Conservation (phyloP, 2,329 filamentous ascomycete species). For the Ophiostoma sp. region DNA sequence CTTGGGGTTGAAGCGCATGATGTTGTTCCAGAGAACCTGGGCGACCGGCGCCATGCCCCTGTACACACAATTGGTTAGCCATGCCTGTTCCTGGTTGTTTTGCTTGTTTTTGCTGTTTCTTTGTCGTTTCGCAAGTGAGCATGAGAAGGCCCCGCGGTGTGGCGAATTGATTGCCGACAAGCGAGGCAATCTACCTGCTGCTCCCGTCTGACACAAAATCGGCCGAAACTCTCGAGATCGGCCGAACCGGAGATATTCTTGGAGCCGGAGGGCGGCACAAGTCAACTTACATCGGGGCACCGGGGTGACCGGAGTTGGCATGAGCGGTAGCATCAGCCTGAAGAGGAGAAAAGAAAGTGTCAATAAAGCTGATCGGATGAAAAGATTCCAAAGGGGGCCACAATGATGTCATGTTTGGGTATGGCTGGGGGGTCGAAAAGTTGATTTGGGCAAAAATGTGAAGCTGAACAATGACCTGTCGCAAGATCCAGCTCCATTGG, state of each 20-base stretch:
- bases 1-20: conserved; percentile 99
- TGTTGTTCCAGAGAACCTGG: conserved; percentile 98
- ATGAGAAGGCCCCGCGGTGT: not conserved
- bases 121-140: not conserved
- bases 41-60: conserved; percentile 88
- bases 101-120: not conserved
- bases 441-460: not conserved
- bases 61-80: conserved; percentile 31
- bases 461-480: not conserved
- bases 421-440: not conserved
- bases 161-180: not conserved
- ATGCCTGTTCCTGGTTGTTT: not conserved
- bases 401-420: conserved; percentile 25
- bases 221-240: not conserved
- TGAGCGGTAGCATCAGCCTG: conserved; percentile 96
- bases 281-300: conserved; percentile 84
- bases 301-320: conserved; percentile 97
- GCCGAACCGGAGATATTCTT: not conserved
- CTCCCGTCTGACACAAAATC: not conserved
- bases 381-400: not conserved
- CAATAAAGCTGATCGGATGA: not conserved
- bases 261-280: not conserved
- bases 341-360: conserved; percentile 26
- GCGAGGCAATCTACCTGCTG: not conserved
- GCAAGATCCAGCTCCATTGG: not conserved